phyloP scores from a whole-genome alignment of 768 basidiomycete genomes.

The Boletus rufocinnamomeus region DNA sequence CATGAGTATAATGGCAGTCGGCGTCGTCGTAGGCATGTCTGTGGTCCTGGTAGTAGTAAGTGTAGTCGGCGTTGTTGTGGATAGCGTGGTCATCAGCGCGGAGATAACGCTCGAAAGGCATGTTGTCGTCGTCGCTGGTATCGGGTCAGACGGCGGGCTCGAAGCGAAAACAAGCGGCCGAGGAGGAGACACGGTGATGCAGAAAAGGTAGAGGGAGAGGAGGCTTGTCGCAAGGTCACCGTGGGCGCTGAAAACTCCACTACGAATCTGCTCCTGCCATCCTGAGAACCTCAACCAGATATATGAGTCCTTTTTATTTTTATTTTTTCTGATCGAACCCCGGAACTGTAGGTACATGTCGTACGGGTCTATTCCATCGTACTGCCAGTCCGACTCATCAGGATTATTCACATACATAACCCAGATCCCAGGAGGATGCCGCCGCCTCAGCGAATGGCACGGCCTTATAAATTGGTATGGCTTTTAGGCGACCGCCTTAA shows the following conservation, averaged over 20 bases:
- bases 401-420: constrained; percentile 3
- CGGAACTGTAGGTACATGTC: constrained; percentile 2
- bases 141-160: neutral
- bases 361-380: constrained; percentile 5
- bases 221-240: neutral
- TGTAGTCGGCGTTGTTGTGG: constrained; percentile 5
- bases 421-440: constrained; percentile 15
- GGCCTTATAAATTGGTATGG: constrained; percentile 15
- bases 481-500: constrained; percentile 23
- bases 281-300: neutral
- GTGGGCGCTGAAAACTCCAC: neutral
- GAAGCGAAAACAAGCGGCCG: neutral
- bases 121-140: constrained; percentile 18
- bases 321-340: constrained; percentile 13
- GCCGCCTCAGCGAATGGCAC: constrained; percentile 12
- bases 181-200: neutral
- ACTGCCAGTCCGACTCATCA: neutral
- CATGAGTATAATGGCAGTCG: constrained; percentile 11
- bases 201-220: neutral
- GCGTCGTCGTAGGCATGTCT: constrained; percentile 14
- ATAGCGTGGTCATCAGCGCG: constrained; percentile 21
- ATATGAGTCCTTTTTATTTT: constrained; percentile 11
- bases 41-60: constrained; percentile 17
- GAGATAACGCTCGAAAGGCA: constrained; percentile 48
- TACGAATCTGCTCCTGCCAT: neutral